phyloP scores from a whole-genome alignment of 2,329 filamentous ascomycete species.

The Botrytis deweyae region DNA sequence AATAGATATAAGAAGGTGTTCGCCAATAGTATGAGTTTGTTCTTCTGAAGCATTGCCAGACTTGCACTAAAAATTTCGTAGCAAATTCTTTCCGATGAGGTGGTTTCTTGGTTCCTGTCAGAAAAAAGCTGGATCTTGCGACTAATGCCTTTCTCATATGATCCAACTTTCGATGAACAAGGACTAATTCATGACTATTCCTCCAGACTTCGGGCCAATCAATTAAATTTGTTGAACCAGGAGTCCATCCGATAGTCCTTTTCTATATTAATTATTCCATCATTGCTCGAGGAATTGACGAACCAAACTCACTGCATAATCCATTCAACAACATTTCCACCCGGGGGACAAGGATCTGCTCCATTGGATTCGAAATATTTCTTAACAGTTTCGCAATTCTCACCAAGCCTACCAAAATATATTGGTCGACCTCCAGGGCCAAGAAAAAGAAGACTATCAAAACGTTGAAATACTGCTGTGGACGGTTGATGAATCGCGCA shows the following conservation, averaged over 20 bases:
- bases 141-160: constrained; percentile 44
- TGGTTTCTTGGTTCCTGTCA: constrained; percentile 45
- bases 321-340: constrained; percentile 82
- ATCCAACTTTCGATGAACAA: constrained; percentile 48
- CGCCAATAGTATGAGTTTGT: constrained; percentile 65
- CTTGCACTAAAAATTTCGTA: constrained; percentile 56
- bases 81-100: constrained; percentile 57
- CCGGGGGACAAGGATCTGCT: constrained; percentile 59
- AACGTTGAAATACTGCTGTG: constrained; percentile 88
- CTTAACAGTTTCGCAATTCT: constrained; percentile 65
- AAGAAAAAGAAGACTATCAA: constrained; percentile 76
- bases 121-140: constrained; percentile 33
- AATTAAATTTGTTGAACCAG: constrained; percentile 59
- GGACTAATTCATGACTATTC: constrained; percentile 48
- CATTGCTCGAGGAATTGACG: background rate
- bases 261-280: background rate
- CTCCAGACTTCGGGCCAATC: constrained; percentile 65
- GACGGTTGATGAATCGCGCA: constrained; percentile 96
- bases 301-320: constrained; percentile 53
- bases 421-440: constrained; percentile 73
- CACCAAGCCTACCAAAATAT: constrained; percentile 77
- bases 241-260: constrained; percentile 51
- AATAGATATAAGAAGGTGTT: constrained; percentile 55
- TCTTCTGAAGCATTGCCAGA: constrained; percentile 53
- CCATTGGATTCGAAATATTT: constrained; percentile 74